These are phyloP conservation scores for Heritiera fomes DNA, from an alignment of 345 rosid genomes.

Conservation along the genomic window DNA sequence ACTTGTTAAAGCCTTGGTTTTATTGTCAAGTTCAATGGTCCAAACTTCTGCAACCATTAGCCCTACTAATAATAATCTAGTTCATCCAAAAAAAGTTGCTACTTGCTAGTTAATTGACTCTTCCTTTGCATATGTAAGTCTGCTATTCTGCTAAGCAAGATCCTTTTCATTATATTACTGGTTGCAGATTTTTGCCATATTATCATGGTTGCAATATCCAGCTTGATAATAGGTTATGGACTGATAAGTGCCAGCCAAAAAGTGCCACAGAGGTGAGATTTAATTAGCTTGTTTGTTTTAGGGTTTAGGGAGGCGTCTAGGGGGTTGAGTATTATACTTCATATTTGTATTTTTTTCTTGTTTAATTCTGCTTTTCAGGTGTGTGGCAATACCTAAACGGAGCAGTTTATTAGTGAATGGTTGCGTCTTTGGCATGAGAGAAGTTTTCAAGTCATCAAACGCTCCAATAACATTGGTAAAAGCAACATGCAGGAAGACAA, in stretches of 20 bases:
- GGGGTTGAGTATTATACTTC: not conserved
- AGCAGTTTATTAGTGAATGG: slow-evolving; percentile 76
- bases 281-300: slow-evolving; percentile 19
- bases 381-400: slow-evolving; percentile 80
- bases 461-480: slow-evolving; percentile 34
- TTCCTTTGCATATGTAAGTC: not conserved
- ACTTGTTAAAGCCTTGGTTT: slow-evolving; percentile 4
- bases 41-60: no score
- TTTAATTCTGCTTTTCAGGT: slow-evolving; percentile 48
- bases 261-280: slow-evolving; percentile 65
- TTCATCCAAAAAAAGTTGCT: not conserved
- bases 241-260: slow-evolving; percentile 77
- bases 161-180: slow-evolving; percentile 24
- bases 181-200: slow-evolving; percentile 29
- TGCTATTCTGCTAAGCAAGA: not conserved
- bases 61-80: not conserved
- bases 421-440: slow-evolving; percentile 63
- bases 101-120: not conserved
- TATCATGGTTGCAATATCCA: slow-evolving; percentile 38
- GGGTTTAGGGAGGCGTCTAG: not conserved
- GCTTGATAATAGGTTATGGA: slow-evolving; percentile 63
- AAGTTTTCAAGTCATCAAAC: slow-evolving; percentile 42
- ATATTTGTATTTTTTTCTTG: not conserved
- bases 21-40: not conserved
- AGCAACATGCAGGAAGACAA: slow-evolving; percentile 44